These are phyloP conservation scores for Calocybe gangraenosa DNA, from an alignment of 768 basidiomycete species.

Conservation along the genomic window DNA sequence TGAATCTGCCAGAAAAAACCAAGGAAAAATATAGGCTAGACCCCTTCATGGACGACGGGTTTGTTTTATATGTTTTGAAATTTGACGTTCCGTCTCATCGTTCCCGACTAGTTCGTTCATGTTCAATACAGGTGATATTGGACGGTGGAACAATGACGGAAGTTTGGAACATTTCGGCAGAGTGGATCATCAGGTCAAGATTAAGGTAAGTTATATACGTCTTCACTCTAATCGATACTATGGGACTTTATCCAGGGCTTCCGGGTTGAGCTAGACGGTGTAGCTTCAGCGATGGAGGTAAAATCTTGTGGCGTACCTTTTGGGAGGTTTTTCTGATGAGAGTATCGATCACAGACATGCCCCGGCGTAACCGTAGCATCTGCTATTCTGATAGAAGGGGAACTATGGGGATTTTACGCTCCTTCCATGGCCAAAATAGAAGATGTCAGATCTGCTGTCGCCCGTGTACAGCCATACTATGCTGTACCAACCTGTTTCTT, in stretches of 20 bases:
- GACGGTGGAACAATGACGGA: conserved; percentile 47
- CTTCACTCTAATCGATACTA: neutral
- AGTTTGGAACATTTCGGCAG: conserved; percentile 55
- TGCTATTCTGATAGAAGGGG: conserved; percentile 45
- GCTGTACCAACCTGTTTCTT: conserved; percentile 46
- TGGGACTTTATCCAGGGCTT: conserved; percentile 36
- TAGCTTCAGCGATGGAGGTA: conserved; percentile 55
- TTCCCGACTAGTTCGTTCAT: conserved; percentile 34
- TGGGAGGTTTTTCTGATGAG: neutral
- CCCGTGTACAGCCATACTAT: conserved; percentile 54
- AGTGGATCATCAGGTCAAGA: conserved; percentile 58
- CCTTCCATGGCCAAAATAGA: conserved; percentile 32
- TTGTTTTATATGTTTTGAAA: conserved; percentile 11
- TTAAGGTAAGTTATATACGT: conserved; percentile 34
- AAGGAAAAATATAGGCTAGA: conserved; percentile 43
- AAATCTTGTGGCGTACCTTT: neutral
- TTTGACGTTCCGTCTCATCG: too few species aligned
- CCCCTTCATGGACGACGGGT: conserved; percentile 49
- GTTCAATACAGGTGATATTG: conserved; percentile 62
- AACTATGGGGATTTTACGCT: conserved; percentile 53
- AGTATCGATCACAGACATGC: neutral
- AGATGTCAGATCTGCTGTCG: conserved; percentile 36
- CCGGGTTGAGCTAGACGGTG: conserved; percentile 58
- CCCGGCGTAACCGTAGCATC: conserved; percentile 35
- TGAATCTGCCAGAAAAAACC: conserved; percentile 51